Base-by-base conservation (phyloP, 1,139 yeast genomes). In the Debaryomyces udenii region DNA sequence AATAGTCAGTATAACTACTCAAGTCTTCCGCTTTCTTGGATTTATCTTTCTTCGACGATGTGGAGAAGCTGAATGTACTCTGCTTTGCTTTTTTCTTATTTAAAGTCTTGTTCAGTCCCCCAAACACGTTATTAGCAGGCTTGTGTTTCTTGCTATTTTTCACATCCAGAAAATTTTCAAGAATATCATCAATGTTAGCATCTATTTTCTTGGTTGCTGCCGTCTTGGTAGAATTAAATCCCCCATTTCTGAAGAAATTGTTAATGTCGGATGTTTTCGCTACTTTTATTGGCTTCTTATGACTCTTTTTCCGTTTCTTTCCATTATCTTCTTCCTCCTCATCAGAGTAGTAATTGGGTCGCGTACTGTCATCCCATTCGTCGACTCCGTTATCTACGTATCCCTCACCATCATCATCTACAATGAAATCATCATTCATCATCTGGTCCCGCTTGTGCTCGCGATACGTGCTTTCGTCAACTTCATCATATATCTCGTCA, bases 341-440 rank as follows among this genome's bases (percentile, higher is more conserved):
- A 39, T 79, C 85, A 0, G 80, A 77, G 41, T 76, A 76, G 53
- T 78, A 78, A 30, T 70, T 61, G 10, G 76, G 72, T 40, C 80
- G 66, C 7, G 72, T 67, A 9, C 72, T 64, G 27, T 70, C 78
- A 41, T 82, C 90, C 95, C 96, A 87, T 48, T 89, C 96, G 53
- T 91, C 95, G 10, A 77, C 88, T 39, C 98, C 98, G 37, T 86
- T 86, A 55, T 93, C 97, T 2, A 88, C 91, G 56, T 93, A 93
- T 0, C 94, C 94, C 50, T 83, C 84, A 10, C 96, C 96, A 49
- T 85, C 82, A 59, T 93, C 98, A 57, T 90, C 97, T 2, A 89
- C 96, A 37, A 93, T 93, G 59, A 93, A 93, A 57, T 91, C 96
- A 57, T 91, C 97, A 48, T 86, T 83, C 66, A 89, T 74, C 42